Percentiles rank a stretch among this genome's conserved stretches.
phyloP scores from a whole-genome alignment of 1,284 basidiomycete genomes.

The Anthracocystis setariae region DNA sequence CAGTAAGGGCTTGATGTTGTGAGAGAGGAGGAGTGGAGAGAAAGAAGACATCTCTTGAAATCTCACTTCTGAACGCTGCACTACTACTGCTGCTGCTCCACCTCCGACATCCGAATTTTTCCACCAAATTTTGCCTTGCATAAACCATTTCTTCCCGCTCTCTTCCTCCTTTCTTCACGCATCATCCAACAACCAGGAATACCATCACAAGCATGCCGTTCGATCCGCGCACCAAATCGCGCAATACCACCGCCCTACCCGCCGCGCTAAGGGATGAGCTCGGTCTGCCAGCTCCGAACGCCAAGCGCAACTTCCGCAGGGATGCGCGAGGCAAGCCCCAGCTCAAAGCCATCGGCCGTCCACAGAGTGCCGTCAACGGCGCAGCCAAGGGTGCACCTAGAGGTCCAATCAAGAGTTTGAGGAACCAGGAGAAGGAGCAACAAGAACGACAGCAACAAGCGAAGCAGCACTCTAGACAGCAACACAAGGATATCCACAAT shows the following conservation, averaged over 20 bases:
- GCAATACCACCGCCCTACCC: constrained; percentile 57
- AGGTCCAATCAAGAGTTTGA: constrained; percentile 38
- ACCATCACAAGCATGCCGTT: constrained; percentile 27
- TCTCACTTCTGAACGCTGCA: too few species aligned
- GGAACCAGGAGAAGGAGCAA: constrained; percentile 45
- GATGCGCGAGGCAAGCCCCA: constrained; percentile 13
- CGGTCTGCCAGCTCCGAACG: constrained; percentile 43
- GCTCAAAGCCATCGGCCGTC: constrained; percentile 29
- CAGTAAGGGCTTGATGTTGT: background rate
- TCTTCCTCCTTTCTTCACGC: background rate
- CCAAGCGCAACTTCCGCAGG: constrained; percentile 19
- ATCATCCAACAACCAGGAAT: background rate
- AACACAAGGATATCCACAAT: constrained; percentile 6
- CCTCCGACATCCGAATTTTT: constrained; percentile 21
- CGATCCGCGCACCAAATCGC: constrained; percentile 39
- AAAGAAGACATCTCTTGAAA: background rate
- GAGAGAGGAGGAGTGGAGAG: background rate
- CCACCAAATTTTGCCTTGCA: constrained; percentile 14
- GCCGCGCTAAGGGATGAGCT: constrained; percentile 62
- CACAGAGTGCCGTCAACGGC: constrained; percentile 19
- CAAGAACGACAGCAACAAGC: constrained; percentile 8
- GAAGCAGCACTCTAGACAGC: background rate
- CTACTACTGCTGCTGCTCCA: background rate
- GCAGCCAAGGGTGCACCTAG: constrained; percentile 15
- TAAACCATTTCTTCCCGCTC: constrained; percentile 1